phyloP scores from a whole-genome alignment of 257 asterid genomes.

The Nemophila menziesii region DNA sequence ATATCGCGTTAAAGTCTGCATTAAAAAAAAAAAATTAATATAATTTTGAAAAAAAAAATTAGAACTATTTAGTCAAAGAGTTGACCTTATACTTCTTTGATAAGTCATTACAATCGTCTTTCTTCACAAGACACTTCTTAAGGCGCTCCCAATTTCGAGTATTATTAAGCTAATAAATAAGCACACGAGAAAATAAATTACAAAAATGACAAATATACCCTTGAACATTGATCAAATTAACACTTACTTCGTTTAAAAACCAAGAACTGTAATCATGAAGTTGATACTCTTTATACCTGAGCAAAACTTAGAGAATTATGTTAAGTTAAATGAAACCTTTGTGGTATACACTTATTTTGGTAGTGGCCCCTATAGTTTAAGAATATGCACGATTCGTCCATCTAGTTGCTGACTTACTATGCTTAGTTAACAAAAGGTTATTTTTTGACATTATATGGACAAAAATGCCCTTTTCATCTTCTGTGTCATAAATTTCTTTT shows the following conservation, averaged over 20 bases:
- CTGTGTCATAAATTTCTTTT: no score
- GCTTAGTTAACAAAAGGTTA: no score
- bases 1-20: slow-evolving; percentile 53
- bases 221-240: neutral
- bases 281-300: slow-evolving; percentile 86
- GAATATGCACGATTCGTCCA: no score
- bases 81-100: slow-evolving; percentile 61
- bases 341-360: no score
- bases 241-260: slow-evolving; percentile 74
- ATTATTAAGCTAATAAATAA: slow-evolving; percentile 56
- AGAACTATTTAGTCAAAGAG: slow-evolving; percentile 1
- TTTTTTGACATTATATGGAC: no score
- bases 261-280: slow-evolving; percentile 85
- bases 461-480: no score
- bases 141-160: slow-evolving; percentile 66
- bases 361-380: no score
- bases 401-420: no score
- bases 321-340: no score
- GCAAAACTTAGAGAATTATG: slow-evolving; percentile 1
- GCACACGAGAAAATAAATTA: slow-evolving; percentile 3
- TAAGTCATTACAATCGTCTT: slow-evolving; percentile 59
- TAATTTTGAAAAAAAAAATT: neutral
- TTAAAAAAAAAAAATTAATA: slow-evolving; percentile 8
- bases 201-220: neutral
- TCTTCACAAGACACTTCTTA: slow-evolving; percentile 76